phyloP scores from a whole-genome alignment of 1,139 yeast species.

The Candida sp. region DNA sequence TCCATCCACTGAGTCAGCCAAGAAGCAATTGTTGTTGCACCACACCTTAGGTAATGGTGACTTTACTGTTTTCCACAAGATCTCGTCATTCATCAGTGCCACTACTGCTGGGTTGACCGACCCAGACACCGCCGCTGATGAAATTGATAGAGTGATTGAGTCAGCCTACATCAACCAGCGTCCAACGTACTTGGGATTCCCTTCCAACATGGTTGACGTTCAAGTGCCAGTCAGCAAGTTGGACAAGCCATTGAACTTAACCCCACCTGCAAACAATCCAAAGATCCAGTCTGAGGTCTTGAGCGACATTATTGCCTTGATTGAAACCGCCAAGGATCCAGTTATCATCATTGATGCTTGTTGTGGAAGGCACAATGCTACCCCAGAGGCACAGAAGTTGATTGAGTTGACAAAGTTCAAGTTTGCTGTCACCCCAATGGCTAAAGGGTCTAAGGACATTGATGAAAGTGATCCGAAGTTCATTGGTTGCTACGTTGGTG shows the following conservation, averaged over 20 bases:
- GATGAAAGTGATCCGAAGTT: constrained; percentile 28
- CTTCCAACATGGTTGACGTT: constrained; percentile 79
- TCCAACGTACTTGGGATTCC: constrained; percentile 85
- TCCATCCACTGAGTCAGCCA: constrained; percentile 42
- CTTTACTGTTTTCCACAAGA: constrained; percentile 48
- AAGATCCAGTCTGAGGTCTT: constrained; percentile 78
- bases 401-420: constrained; percentile 80
- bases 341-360: constrained; percentile 86
- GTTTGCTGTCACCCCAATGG: constrained; percentile 90
- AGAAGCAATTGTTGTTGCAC: constrained; percentile 42
- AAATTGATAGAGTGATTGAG: constrained; percentile 76
- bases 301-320: constrained; percentile 54
- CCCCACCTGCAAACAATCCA: constrained; percentile 63
- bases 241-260: constrained; percentile 67
- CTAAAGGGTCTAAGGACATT: constrained; percentile 82
- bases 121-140: constrained; percentile 63
- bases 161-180: constrained; percentile 75
- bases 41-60: constrained; percentile 53
- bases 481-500: constrained; percentile 19
- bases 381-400: constrained; percentile 62
- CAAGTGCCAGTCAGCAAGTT: constrained; percentile 59
- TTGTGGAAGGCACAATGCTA: constrained; percentile 77
- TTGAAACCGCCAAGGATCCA: constrained; percentile 67
- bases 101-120: constrained; percentile 70
- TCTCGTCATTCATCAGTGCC: constrained; percentile 67